These are phyloP conservation scores for Gnomoniopsis smithogilvyi DNA, from an alignment of 2,329 filamentous ascomycete species.

Conservation along the genomic window DNA sequence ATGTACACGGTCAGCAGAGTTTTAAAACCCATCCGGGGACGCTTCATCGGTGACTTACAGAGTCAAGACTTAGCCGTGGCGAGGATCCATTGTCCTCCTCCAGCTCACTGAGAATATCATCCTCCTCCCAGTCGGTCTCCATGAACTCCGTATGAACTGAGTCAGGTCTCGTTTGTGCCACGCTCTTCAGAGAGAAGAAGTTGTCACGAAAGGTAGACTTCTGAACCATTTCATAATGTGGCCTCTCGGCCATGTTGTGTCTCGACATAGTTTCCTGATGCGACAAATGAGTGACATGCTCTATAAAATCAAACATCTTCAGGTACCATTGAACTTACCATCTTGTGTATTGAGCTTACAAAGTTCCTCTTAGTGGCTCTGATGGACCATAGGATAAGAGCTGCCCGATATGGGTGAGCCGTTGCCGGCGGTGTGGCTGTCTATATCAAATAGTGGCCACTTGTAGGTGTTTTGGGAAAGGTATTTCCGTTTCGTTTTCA, in stretches of 20 bases:
- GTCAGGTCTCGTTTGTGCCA: slow-evolving; percentile 54
- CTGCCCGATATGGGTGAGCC: slow-evolving; percentile 23
- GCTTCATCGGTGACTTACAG: slow-evolving; percentile 49
- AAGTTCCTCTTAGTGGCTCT: not conserved
- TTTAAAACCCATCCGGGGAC: not conserved
- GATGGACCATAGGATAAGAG: not conserved
- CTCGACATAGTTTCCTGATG: slow-evolving; percentile 31
- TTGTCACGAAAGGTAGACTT: slow-evolving; percentile 50
- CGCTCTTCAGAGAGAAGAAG: slow-evolving; percentile 57
- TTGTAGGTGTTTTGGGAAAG: slow-evolving; percentile 8
- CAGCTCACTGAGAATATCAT: slow-evolving; percentile 53
- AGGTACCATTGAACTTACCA: slow-evolving; percentile 29
- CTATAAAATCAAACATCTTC: not conserved
- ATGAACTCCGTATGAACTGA: slow-evolving; percentile 76
- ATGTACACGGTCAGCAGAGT: not conserved
- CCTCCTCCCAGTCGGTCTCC: slow-evolving; percentile 73
- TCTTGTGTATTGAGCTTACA: slow-evolving; percentile 21
- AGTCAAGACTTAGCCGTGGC: slow-evolving; percentile 65
- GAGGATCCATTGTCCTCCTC: slow-evolving; percentile 60
- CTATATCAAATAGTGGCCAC: slow-evolving; percentile 14
- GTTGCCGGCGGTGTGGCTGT: slow-evolving; percentile 36
- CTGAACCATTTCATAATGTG: slow-evolving; percentile 50
- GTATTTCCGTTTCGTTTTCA: slow-evolving; percentile 18
- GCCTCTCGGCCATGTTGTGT: slow-evolving; percentile 34
- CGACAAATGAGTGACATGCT: slow-evolving; percentile 5